Conservation (phyloP, 768 basidiomycete species). For the Auricularia auricula-judae region DNA sequence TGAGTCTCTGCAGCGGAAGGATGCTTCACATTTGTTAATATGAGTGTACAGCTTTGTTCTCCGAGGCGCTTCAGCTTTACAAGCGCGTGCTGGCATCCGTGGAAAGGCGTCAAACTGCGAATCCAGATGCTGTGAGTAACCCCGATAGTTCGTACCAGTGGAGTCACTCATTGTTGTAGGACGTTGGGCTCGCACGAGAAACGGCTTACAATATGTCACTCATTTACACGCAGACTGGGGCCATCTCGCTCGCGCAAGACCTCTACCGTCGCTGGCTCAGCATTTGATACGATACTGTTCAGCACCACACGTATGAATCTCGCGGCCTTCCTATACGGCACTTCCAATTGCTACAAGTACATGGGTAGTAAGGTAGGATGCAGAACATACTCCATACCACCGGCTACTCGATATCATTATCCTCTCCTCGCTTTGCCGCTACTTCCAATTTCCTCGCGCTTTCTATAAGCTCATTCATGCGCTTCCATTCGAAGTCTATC, state of each 20-base stretch:
- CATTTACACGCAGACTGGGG: conserved; percentile 73
- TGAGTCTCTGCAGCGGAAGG: conserved; percentile 20
- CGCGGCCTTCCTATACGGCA: background rate
- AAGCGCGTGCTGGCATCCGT: conserved; percentile 59
- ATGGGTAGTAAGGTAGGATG: background rate
- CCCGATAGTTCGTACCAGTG: background rate
- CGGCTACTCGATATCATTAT: conserved; percentile 9
- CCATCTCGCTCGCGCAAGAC: conserved; percentile 53
- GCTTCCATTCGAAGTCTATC: conserved; percentile 61
- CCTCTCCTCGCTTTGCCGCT: conserved; percentile 33
- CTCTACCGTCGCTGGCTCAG: conserved; percentile 79
- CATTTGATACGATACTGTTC: conserved; percentile 24
- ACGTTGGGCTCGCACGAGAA: conserved; percentile 50
- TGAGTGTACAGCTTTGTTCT: conserved; percentile 49
- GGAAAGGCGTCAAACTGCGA: conserved; percentile 24
- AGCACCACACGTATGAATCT: background rate
- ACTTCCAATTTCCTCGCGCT: conserved; percentile 54
- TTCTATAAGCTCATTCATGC: conserved; percentile 63
- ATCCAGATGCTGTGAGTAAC: background rate
- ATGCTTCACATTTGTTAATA: no score
- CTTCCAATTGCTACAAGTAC: background rate
- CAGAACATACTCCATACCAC: background rate
- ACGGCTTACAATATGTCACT: conserved; percentile 83
- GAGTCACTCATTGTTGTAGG: conserved; percentile 21
- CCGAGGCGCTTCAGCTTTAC: conserved; percentile 79